Conservation (phyloP, 2,329 filamentous ascomycete genomes). For the Aureobasidium pullulans region DNA sequence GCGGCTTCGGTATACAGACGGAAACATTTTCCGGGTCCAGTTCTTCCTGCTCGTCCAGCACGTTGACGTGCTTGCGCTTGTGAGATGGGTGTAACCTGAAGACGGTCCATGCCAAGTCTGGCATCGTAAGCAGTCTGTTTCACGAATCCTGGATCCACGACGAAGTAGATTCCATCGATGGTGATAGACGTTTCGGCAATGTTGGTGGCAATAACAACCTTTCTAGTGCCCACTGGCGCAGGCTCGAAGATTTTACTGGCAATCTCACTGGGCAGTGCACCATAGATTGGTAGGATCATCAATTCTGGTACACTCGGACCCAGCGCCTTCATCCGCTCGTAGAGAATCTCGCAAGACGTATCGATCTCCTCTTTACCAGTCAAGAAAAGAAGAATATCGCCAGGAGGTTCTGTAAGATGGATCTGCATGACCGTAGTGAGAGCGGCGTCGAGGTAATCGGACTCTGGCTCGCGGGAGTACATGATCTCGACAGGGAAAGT, state of each 20-base stretch:
- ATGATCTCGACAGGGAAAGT: slow-evolving; percentile 95
- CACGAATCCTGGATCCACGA: slow-evolving; percentile 93
- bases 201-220: slow-evolving; percentile 96
- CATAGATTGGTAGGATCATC: slow-evolving; percentile 92
- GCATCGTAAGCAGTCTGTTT: slow-evolving; percentile 97
- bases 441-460: slow-evolving; percentile 88
- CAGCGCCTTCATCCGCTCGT: slow-evolving; percentile 91
- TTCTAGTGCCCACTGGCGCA: slow-evolving; percentile 74
- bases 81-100: slow-evolving; percentile 92
- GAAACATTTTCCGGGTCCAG: slow-evolving; percentile 93
- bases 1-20: slow-evolving; percentile 90
- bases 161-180: slow-evolving; percentile 95
- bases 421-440: slow-evolving; percentile 98
- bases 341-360: slow-evolving; percentile 83
- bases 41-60: slow-evolving; percentile 85
- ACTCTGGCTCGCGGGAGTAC: slow-evolving; percentile 90
- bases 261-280: slow-evolving; percentile 84
- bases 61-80: slow-evolving; percentile 95
- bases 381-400: slow-evolving; percentile 93
- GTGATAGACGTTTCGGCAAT: slow-evolving; percentile 98
- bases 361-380: slow-evolving; percentile 98
- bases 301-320: slow-evolving; percentile 87
- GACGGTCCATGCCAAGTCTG: slow-evolving; percentile 93
- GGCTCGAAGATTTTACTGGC: slow-evolving; percentile 93
- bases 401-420: slow-evolving; percentile 81